phyloP scores from a whole-genome alignment of 352 stramenopile genomes.

The Bremia lactucae region DNA sequence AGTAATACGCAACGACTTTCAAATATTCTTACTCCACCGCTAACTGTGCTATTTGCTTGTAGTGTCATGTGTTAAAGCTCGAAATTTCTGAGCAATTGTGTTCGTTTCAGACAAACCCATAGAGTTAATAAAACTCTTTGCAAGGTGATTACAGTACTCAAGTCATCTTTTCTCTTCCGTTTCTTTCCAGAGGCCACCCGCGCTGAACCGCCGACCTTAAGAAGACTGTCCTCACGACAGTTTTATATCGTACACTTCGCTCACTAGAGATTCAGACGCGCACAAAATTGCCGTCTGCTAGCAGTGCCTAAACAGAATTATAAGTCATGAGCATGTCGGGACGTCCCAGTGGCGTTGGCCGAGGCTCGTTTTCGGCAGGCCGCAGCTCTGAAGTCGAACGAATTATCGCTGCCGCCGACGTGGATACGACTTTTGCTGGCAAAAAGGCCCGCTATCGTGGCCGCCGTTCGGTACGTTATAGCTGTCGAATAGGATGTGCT shows the following conservation, averaged over 20 bases:
- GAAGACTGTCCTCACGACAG: too few species aligned
- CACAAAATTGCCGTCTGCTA: slow-evolving; percentile 3
- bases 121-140: neutral
- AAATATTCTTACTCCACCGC: too few species aligned
- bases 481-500: neutral
- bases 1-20: too few species aligned
- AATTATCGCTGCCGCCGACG: slow-evolving; percentile 68
- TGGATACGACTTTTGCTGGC: slow-evolving; percentile 70
- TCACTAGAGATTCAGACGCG: slow-evolving; percentile 3
- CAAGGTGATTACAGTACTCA: neutral
- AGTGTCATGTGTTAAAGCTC: too few species aligned
- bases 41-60: too few species aligned
- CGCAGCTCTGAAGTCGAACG: slow-evolving; percentile 73
- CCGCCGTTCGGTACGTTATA: slow-evolving; percentile 40
- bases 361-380: slow-evolving; percentile 34
- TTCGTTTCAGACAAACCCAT: too few species aligned
- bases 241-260: neutral
- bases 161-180: slow-evolving; percentile 9
- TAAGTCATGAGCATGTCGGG: slow-evolving; percentile 22
- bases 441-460: slow-evolving; percentile 68
- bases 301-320: slow-evolving; percentile 6
- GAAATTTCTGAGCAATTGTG: too few species aligned
- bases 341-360: slow-evolving; percentile 19
- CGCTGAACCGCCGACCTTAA: slow-evolving; percentile 2
- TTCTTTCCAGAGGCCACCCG: too few species aligned